These are phyloP conservation scores for Wallacemonas collosoma DNA, from an alignment of 208 protist genomes.

Conservation along the genomic window DNA sequence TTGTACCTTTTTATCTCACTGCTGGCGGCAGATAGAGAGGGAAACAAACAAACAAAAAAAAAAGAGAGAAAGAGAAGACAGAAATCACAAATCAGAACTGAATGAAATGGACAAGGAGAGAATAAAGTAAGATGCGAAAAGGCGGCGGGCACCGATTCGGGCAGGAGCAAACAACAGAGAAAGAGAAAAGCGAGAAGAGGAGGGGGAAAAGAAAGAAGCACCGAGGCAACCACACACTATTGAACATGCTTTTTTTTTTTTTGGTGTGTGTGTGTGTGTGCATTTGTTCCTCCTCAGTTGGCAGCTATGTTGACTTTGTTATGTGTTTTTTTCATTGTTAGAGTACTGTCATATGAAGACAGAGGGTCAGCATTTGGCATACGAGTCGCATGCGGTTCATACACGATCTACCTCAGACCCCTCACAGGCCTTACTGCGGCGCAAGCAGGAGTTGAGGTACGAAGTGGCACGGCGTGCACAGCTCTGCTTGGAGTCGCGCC, in stretches of 20 bases:
- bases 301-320: too few relatives aligned
- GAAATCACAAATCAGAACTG: not conserved
- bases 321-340: too few relatives aligned
- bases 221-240: not conserved
- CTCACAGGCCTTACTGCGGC: conserved; percentile 15
- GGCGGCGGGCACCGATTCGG: not conserved
- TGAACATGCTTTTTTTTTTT: too few relatives aligned
- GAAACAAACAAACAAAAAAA: not conserved
- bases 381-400: too few relatives aligned
- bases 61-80: not conserved
- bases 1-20: too few relatives aligned
- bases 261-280: too few relatives aligned
- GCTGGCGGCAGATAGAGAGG: too few relatives aligned
- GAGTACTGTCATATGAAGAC: not conserved
- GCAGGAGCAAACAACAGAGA: not conserved
- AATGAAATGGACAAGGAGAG: conserved; percentile 3
- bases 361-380: not conserved
- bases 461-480: conserved; percentile 52
- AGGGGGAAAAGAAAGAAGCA: not conserved
- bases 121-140: not conserved
- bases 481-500: conserved; percentile 42
- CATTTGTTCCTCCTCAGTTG: too few relatives aligned
- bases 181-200: not conserved
- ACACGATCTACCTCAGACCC: too few relatives aligned
- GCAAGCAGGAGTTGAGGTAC: conserved; percentile 52